Base-by-base conservation (phyloP, 73 alveolate species). In the Symbiodinium pilosum region DNA sequence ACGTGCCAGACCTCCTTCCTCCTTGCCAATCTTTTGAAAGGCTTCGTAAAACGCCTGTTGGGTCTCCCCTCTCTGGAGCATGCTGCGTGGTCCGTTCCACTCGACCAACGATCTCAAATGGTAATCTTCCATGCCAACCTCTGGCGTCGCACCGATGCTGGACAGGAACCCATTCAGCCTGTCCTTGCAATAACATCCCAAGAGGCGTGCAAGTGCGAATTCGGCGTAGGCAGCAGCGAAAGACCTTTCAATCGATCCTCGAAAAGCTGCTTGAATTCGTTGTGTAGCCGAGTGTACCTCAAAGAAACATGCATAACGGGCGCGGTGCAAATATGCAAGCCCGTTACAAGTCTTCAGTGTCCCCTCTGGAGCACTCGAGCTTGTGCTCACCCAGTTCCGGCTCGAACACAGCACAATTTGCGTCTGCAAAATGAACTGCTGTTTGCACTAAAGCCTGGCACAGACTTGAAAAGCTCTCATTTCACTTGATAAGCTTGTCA, bases 341-440 rank as follows among this genome's bases (percentile, higher is more conserved):
- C 20, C 5, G 6, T 54, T 26, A 12, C 20, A n/a, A 16, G 26
- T 30, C 73, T 54, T 30, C 73, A 11, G 73, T 24, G 73, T 16
- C 20, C 26, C 34, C 73, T 0, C 1, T n/a, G 88, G 97, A 87
- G 97, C 97, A 91, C 97, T 68, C 97, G 43, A 91, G 81, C 81
- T 91, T 91, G 97, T 91, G 97, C 51, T 91, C 97, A 38, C 97
- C 97, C 83, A 91, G 77, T 43, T 91, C 97, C 4, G 97, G 97
- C 97, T 91, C 97, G 43, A 91, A 91, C 32, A 91, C 81, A 41
- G 97, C 77, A 40, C 97, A 91, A 77, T 91, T 69, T 44, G 97
- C 97, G 39, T 91, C 97, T 30, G 97, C 97, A 43, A 91, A 91
- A 32, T 91, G 97, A n/a, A 68, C 88, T 16, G 97, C 97, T 75